Evolutionary conservation across 805 yeast genomes (phyloP).

Genomic region (Debaryomyces hansenii): DNA sequence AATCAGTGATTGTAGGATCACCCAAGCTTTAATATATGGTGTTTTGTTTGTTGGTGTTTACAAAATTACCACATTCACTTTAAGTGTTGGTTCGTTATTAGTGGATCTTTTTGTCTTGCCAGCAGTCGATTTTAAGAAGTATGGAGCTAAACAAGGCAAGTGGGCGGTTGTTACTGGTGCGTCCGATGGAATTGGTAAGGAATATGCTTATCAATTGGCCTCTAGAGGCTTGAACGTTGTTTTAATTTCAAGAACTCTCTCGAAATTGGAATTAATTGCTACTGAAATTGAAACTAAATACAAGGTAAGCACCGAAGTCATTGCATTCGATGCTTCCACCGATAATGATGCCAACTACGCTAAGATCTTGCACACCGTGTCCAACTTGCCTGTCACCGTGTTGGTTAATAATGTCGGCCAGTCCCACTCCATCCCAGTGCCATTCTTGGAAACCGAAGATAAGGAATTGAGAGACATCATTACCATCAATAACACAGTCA

Average conservation of each 20-base stretch:
- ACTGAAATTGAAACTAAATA: slow-evolving; percentile 59
- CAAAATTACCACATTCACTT: slow-evolving; percentile 51
- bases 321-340: slow-evolving; percentile 77
- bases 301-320: slow-evolving; percentile 58
- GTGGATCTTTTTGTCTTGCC: slow-evolving; percentile 66
- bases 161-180: slow-evolving; percentile 99
- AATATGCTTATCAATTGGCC: slow-evolving; percentile 85
- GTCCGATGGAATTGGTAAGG: slow-evolving; percentile 96
- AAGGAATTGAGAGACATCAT: slow-evolving; percentile 77
- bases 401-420: slow-evolving; percentile 92
- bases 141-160: slow-evolving; percentile 69
- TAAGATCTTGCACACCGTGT: slow-evolving; percentile 45
- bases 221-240: slow-evolving; percentile 78
- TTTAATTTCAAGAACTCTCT: slow-evolving; percentile 78
- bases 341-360: slow-evolving; percentile 61
- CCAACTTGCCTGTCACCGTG: slow-evolving; percentile 63
- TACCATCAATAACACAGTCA: slow-evolving; percentile 81
- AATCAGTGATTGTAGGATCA: slow-evolving; percentile 10
- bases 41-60: slow-evolving; percentile 62
- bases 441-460: slow-evolving; percentile 77
- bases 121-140: slow-evolving; percentile 55
- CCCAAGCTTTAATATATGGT: slow-evolving; percentile 17
- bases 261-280: slow-evolving; percentile 70
- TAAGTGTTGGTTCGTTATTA: slow-evolving; percentile 55
- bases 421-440: slow-evolving; percentile 93